Conservation (phyloP, 768 basidiomycete genomes). For the Leccinum disarticulatum region DNA sequence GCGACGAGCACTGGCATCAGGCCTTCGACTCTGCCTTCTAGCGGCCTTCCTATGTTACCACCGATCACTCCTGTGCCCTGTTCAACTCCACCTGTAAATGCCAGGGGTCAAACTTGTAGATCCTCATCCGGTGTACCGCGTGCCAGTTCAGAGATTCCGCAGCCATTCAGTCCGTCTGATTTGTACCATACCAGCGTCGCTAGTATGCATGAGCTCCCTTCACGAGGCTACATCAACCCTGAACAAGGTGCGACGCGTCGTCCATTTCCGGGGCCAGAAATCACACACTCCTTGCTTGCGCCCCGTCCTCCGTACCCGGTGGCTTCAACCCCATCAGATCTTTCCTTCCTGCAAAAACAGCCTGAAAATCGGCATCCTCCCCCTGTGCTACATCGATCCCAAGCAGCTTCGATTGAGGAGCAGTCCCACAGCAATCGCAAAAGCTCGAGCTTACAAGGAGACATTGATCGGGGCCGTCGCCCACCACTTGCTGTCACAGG, state of each 20-base stretch:
- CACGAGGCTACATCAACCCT: background rate
- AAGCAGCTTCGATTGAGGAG: background rate
- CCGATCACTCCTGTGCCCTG: slow-evolving; percentile 1
- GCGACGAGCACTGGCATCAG: slow-evolving; percentile 25
- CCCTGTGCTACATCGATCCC: background rate
- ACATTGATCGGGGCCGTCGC: background rate
- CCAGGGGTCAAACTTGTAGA: background rate
- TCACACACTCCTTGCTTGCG: background rate
- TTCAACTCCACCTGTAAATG: background rate
- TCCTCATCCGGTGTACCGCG: background rate
- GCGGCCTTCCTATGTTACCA: slow-evolving; percentile 7
- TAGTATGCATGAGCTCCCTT: slow-evolving; percentile 4
- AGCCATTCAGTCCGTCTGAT: slow-evolving; percentile 11
- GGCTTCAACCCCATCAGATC: background rate
- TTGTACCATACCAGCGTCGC: slow-evolving; percentile 20
- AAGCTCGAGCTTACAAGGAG: background rate
- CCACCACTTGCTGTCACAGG: background rate
- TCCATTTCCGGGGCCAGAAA: slow-evolving; percentile 3
- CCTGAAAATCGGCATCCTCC: background rate
- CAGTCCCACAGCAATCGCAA: background rate
- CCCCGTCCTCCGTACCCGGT: background rate
- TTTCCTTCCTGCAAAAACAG: background rate
- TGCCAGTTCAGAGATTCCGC: slow-evolving; percentile 2
- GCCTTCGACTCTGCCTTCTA: slow-evolving; percentile 5
- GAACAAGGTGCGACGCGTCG: slow-evolving; percentile 1